A percentile compares a stretch with the other conserved stretches of the same genome.
phyloP scores from a whole-genome alignment of 805 yeast species.

The Hermanozyma aechmeae region DNA sequence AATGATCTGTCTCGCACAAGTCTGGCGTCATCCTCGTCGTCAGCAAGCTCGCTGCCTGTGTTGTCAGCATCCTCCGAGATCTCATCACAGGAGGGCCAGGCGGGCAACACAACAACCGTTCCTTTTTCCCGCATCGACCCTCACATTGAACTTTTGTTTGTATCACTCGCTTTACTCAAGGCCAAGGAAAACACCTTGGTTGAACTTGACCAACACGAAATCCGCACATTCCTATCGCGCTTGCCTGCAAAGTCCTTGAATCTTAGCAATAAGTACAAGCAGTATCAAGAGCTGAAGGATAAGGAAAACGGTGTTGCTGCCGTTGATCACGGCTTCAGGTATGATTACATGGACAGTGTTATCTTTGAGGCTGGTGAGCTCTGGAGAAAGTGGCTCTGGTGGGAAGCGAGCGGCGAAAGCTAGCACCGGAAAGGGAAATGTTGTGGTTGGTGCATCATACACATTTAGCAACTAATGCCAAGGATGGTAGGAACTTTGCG shows the following conservation, averaged over 20 bases:
- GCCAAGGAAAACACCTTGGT: conserved; percentile 69
- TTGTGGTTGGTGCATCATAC: too few relatives aligned
- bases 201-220: conserved; percentile 87
- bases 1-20: conserved; percentile 1
- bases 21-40: neutral
- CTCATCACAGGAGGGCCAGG: too few relatives aligned
- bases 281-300: conserved; percentile 16
- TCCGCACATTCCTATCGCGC: conserved; percentile 63
- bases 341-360: conserved; percentile 62
- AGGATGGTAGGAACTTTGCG: too few relatives aligned
- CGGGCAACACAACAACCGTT: conserved; percentile 13
- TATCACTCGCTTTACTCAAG: conserved; percentile 69
- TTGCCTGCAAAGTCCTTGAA: conserved; percentile 38
- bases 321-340: conserved; percentile 5
- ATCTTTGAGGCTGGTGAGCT: conserved; percentile 75
- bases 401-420: too few relatives aligned
- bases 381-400: conserved; percentile 76
- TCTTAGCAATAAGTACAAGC: conserved; percentile 23
- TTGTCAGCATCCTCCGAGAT: conserved; percentile 8
- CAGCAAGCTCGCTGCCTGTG: conserved; percentile 3
- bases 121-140: conserved; percentile 62
- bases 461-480: too few relatives aligned
- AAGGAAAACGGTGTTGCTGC: conserved; percentile 11
- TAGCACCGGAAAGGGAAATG: too few relatives aligned
- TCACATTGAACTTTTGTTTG: conserved; percentile 67